Conservation (phyloP, 2,329 filamentous ascomycete species). For the Colletotrichum ledebouriae region DNA sequence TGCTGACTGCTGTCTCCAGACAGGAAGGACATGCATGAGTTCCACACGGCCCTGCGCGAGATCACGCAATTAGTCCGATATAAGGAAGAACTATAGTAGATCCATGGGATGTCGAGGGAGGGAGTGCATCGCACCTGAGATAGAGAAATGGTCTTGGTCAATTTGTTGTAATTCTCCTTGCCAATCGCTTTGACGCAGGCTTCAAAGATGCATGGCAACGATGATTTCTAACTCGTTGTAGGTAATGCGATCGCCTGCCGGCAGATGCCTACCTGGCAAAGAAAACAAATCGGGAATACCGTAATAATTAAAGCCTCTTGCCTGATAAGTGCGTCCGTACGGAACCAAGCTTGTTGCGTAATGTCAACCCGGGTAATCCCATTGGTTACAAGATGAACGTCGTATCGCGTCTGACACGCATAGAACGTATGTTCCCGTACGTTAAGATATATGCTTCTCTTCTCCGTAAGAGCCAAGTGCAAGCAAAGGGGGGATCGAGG, state of each 20-base stretch:
- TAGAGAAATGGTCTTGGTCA: not conserved
- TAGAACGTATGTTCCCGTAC: no score
- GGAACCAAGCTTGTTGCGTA: no score
- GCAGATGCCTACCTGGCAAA: not conserved
- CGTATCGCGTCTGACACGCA: not conserved
- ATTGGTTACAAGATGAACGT: slow-evolving; percentile 8
- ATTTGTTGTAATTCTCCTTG: no score
- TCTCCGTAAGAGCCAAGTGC: no score
- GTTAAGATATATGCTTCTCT: no score
- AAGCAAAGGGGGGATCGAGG: no score
- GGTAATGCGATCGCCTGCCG: not conserved
- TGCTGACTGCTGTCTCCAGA: slow-evolving; percentile 49
- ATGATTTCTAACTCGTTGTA: not conserved
- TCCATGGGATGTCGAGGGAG: not conserved
- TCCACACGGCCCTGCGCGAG: slow-evolving; percentile 50
- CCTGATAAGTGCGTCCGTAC: slow-evolving; percentile 1
- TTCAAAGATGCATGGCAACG: slow-evolving; percentile 2
- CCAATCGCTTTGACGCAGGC: not conserved
- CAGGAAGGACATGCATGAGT: slow-evolving; percentile 53
- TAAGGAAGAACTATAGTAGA: not conserved
- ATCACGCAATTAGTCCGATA: not conserved
- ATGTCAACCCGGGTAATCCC: not conserved
- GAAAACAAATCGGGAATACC: not conserved
- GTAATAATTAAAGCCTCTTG: not conserved
- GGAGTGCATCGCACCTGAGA: not conserved